These are phyloP conservation scores for Setaria italica DNA, from an alignment of 202 grass and related monocot genomes.

Conservation along the genomic window DNA sequence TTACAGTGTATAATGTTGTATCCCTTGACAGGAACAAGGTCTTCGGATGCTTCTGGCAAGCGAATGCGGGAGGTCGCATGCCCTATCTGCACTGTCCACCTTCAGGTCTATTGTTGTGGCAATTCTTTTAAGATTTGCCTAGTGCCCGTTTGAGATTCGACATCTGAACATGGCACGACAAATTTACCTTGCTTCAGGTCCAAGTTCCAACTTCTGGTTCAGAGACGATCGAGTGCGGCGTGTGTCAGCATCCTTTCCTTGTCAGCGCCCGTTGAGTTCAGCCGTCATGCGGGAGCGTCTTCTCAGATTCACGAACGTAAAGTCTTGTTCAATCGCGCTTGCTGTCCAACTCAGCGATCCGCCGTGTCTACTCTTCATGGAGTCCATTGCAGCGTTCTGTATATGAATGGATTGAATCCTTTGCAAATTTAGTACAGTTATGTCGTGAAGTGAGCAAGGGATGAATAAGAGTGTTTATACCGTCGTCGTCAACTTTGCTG, in stretches of 20 bases:
- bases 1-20: constrained; percentile 14
- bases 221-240: constrained; percentile 90
- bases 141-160: neutral
- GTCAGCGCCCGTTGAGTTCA: constrained; percentile 71
- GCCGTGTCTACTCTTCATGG: neutral
- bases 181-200: constrained; percentile 52
- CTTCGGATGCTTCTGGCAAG: constrained; percentile 64
- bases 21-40: constrained; percentile 56
- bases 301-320: neutral
- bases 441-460: constrained; percentile 11
- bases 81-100: constrained; percentile 91
- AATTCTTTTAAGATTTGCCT: neutral
- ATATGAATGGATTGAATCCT: constrained; percentile 12
- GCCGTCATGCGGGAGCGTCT: neutral
- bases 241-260: constrained; percentile 93
- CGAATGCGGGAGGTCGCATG: constrained; percentile 91
- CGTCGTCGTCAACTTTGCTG: neutral
- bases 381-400: neutral
- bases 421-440: constrained; percentile 46
- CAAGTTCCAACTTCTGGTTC: constrained; percentile 86
- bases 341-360: neutral
- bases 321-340: neutral
- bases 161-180: neutral
- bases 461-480: constrained; percentile 31
- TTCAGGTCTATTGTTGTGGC: constrained; percentile 62